Conservation (phyloP, 1,284 basidiomycete species). For the Acaromyces ingoldii region DNA sequence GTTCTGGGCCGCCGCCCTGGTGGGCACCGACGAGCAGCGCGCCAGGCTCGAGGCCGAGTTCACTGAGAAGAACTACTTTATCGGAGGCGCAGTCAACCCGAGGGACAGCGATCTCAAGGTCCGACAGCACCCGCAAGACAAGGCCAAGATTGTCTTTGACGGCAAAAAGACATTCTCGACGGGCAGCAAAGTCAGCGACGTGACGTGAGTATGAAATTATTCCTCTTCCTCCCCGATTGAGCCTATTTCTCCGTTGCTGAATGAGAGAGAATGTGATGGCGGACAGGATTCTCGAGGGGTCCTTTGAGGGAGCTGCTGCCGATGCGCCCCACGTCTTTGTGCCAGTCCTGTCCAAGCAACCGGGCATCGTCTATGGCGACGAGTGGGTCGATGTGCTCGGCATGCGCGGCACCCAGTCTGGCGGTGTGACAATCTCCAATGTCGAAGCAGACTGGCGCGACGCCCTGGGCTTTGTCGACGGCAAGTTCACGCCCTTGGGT, state of each 20-base stretch:
- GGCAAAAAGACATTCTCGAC: constrained; percentile 51
- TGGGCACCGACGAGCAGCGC: constrained; percentile 43
- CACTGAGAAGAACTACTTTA: constrained; percentile 38
- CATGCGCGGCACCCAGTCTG: constrained; percentile 48
- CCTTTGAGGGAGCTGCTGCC: constrained; percentile 13
- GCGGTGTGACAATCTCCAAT: constrained; percentile 41
- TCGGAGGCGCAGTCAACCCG: constrained; percentile 51
- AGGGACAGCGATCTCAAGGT: constrained; percentile 48
- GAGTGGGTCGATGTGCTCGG: constrained; percentile 52
- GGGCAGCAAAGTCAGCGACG: constrained; percentile 48
- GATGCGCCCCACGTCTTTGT: constrained; percentile 47
- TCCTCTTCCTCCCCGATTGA: too few relatives aligned
- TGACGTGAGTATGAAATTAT: constrained; percentile 30
- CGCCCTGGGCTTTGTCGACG: constrained; percentile 37
- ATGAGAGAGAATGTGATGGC: background rate
- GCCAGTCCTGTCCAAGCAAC: constrained; percentile 37
- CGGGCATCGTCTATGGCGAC: constrained; percentile 47
- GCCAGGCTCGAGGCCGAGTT: constrained; percentile 23
- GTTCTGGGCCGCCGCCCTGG: constrained; percentile 41
- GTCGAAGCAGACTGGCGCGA: constrained; percentile 40
- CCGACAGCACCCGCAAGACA: constrained; percentile 26
- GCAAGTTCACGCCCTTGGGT: constrained; percentile 36
- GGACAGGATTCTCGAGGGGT: constrained; percentile 43
- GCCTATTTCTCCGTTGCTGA: background rate
- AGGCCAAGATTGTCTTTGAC: constrained; percentile 37